phyloP scores from a whole-genome alignment of 345 rosid species.

The Hibiscus mutabilis region DNA sequence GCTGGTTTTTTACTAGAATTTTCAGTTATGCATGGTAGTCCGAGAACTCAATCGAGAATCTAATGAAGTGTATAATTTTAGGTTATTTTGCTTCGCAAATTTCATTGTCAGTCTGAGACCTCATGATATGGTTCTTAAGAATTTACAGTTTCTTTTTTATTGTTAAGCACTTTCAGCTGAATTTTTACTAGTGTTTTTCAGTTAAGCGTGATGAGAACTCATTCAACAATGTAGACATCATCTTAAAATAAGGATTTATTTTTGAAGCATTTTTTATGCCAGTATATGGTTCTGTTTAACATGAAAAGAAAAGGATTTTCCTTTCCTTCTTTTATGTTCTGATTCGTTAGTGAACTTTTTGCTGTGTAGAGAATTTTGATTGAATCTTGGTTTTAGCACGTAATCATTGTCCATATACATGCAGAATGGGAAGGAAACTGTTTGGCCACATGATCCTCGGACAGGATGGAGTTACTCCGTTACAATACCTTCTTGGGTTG shows the following conservation, averaged over 20 bases:
- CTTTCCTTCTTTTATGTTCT: background rate
- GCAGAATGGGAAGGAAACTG: slow-evolving; percentile 85
- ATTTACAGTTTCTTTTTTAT: background rate
- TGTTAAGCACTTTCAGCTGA: background rate
- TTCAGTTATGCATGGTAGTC: background rate
- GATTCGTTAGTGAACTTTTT: background rate
- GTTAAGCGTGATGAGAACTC: background rate
- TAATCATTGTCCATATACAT: background rate
- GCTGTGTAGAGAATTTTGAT: background rate
- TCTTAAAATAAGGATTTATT: background rate
- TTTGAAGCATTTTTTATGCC: background rate
- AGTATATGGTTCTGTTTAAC: background rate
- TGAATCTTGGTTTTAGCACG: background rate
- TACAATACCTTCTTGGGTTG: slow-evolving; percentile 87
- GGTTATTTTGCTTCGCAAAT: background rate
- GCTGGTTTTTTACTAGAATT: background rate
- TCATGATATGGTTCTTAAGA: background rate
- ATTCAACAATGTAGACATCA: background rate
- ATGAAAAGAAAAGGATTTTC: background rate
- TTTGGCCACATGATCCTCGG: slow-evolving; percentile 89
- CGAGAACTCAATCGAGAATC: too few species aligned
- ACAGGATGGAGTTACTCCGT: slow-evolving; percentile 97
- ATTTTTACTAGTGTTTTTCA: background rate
- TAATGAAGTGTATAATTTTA: background rate
- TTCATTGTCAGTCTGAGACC: background rate